A percentile compares a stretch with the other conserved stretches of the same genome.
Evolutionary conservation across 768 basidiomycete species (phyloP).

Genomic region (Podaxis pistillaris): DNA sequence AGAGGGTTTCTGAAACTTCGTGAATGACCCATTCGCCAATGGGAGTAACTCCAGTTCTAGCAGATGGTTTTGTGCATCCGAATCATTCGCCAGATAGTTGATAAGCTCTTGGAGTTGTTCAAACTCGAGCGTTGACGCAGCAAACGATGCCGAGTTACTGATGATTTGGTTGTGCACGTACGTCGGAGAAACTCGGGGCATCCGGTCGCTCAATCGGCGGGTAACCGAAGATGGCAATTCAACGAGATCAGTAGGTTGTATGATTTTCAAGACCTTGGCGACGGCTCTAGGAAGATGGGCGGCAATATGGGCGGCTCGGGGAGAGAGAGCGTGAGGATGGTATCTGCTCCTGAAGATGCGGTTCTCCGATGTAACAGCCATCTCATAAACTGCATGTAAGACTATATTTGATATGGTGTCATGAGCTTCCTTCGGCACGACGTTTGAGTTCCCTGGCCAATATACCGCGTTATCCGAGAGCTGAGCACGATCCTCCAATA

Average conservation of each 20-base stretch:
- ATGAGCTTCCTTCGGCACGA: constrained; percentile 15
- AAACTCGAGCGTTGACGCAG: constrained; percentile 21
- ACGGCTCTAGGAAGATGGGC: background rate
- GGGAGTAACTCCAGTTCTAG: constrained; percentile 34
- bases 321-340: constrained; percentile 17
- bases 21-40: constrained; percentile 32
- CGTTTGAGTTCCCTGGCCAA: constrained; percentile 33
- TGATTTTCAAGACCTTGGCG: background rate
- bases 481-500: constrained; percentile 30
- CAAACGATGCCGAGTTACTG: background rate
- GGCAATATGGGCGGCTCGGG: background rate
- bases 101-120: constrained; percentile 26
- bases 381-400: constrained; percentile 3
- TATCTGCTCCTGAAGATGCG: constrained; percentile 12
- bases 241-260: constrained; percentile 1
- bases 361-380: background rate
- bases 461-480: constrained; percentile 24
- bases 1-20: constrained; percentile 20
- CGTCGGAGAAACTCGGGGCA: background rate
- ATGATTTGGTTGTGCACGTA: constrained; percentile 12
- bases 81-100: constrained; percentile 23
- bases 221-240: background rate
- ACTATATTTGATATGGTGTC: constrained; percentile 13
- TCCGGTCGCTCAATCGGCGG: background rate
- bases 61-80: constrained; percentile 17